phyloP scores from a whole-genome alignment of 2,329 filamentous ascomycete species.

The Penicillium sp. region DNA sequence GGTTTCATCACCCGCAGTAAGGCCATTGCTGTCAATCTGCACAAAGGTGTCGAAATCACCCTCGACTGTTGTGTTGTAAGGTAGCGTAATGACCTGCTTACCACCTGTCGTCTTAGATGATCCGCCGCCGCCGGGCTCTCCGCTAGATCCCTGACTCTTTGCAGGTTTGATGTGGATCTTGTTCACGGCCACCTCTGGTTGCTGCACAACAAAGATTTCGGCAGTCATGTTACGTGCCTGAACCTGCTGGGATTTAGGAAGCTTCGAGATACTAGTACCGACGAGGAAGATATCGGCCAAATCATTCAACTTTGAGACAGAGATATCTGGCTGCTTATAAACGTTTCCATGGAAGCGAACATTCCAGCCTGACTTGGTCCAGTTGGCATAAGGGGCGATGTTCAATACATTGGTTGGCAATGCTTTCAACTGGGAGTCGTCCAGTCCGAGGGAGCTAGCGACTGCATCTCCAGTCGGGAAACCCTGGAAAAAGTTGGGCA shows the following conservation, averaged over 20 bases:
- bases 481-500: slow-evolving; percentile 23
- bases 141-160: slow-evolving; percentile 53
- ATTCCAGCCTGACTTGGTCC: slow-evolving; percentile 74
- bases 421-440: slow-evolving; percentile 13
- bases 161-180: slow-evolving; percentile 54
- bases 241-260: slow-evolving; percentile 58
- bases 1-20: slow-evolving; percentile 65
- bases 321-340: slow-evolving; percentile 73
- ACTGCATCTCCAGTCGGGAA: slow-evolving; percentile 22
- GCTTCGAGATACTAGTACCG: slow-evolving; percentile 58
- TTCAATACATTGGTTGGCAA: slow-evolving; percentile 24
- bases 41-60: slow-evolving; percentile 75
- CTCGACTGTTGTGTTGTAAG: slow-evolving; percentile 62
- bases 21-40: slow-evolving; percentile 55
- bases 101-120: slow-evolving; percentile 50
- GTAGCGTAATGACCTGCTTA: slow-evolving; percentile 61
- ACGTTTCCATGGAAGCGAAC: slow-evolving; percentile 75
- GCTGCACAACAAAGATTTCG: slow-evolving; percentile 73
- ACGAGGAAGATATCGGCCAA: slow-evolving; percentile 70
- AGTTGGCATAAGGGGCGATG: slow-evolving; percentile 61
- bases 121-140: slow-evolving; percentile 21
- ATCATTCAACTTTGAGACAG: slow-evolving; percentile 62
- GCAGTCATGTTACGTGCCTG: slow-evolving; percentile 72
- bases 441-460: slow-evolving; percentile 21
- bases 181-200: slow-evolving; percentile 47